These are phyloP conservation scores for Talaromyces sp. DNA, from an alignment of 2,329 filamentous ascomycete genomes.

Conservation along the genomic window DNA sequence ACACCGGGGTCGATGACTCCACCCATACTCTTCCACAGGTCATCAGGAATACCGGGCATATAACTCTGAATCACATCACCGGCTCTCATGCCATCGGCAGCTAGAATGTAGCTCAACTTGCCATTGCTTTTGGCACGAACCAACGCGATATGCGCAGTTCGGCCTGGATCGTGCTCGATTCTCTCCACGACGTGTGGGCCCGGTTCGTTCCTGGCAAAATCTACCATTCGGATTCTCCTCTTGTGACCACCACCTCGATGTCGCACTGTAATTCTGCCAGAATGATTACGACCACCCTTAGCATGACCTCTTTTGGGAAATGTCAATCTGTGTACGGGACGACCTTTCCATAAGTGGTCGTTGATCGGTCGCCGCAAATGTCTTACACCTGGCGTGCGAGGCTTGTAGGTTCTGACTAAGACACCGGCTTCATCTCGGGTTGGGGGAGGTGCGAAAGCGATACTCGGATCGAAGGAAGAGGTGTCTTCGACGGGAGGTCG, in stretches of 20 bases:
- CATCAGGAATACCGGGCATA: slow-evolving; percentile 79
- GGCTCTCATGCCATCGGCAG: slow-evolving; percentile 87
- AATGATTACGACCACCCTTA: slow-evolving; percentile 89
- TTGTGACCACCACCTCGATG: slow-evolving; percentile 92
- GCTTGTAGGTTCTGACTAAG: slow-evolving; percentile 80
- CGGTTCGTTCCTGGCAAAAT: slow-evolving; percentile 74
- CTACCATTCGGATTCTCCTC: slow-evolving; percentile 84
- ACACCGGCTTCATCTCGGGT: slow-evolving; percentile 41
- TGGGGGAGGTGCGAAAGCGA: slow-evolving; percentile 46
- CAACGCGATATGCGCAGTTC: slow-evolving; percentile 89
- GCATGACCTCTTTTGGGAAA: slow-evolving; percentile 88
- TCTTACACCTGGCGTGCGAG: slow-evolving; percentile 84
- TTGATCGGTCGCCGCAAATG: slow-evolving; percentile 92
- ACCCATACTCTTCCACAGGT: slow-evolving; percentile 87
- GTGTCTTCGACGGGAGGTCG: slow-evolving; percentile 24
- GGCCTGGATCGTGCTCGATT: slow-evolving; percentile 92
- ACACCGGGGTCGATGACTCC: slow-evolving; percentile 92
- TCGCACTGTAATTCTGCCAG: slow-evolving; percentile 78
- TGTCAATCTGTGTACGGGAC: slow-evolving; percentile 77
- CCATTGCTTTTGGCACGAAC: slow-evolving; percentile 70
- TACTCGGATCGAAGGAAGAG: slow-evolving; percentile 37
- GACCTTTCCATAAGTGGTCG: slow-evolving; percentile 93
- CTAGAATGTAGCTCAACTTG: slow-evolving; percentile 84
- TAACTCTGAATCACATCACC: slow-evolving; percentile 93
- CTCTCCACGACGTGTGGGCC: slow-evolving; percentile 87